Conservation (phyloP, 768 basidiomycete species). For the Lentinula sp. region DNA sequence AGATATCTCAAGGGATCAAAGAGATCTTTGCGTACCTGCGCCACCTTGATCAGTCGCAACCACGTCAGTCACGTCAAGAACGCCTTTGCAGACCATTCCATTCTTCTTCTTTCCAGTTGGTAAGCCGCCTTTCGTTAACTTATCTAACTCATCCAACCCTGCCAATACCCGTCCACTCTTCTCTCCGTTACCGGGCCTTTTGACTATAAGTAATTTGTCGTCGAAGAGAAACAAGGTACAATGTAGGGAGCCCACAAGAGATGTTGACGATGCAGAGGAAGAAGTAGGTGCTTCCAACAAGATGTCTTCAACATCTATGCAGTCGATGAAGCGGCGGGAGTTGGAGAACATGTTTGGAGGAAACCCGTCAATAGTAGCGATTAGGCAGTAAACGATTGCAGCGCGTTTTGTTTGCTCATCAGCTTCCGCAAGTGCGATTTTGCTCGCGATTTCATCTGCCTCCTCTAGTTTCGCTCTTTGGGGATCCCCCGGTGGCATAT, state of each 20-base stretch:
- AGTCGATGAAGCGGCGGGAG: conserved; percentile 83
- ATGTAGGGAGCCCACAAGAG: conserved; percentile 49
- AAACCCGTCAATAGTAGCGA: conserved; percentile 82
- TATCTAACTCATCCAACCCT: conserved; percentile 77
- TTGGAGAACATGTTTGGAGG: conserved; percentile 88
- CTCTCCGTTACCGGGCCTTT: conserved; percentile 73
- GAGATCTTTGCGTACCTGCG: conserved; percentile 44
- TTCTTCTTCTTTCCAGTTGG: conserved; percentile 68
- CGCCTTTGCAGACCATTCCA: conserved; percentile 78
- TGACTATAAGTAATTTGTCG: conserved; percentile 88
- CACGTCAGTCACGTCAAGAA: conserved; percentile 80
- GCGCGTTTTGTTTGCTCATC: conserved; percentile 90
- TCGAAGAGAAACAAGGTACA: conserved; percentile 92
- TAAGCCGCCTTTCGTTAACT: conserved; percentile 58
- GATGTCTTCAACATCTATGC: conserved; percentile 88
- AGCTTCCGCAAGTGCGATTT: conserved; percentile 86
- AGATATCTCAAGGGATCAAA: neutral
- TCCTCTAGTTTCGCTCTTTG: conserved; percentile 76
- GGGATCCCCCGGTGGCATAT: conserved; percentile 73
- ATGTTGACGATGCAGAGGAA: conserved; percentile 34
- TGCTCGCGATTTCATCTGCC: conserved; percentile 82
- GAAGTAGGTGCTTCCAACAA: conserved; percentile 45
- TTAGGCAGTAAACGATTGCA: conserved; percentile 81
- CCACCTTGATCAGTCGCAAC: conserved; percentile 83
- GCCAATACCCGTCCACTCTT: conserved; percentile 66